phyloP scores from a whole-genome alignment of 2,329 filamentous ascomycete species.

The Fusarium brevicatenulatum region DNA sequence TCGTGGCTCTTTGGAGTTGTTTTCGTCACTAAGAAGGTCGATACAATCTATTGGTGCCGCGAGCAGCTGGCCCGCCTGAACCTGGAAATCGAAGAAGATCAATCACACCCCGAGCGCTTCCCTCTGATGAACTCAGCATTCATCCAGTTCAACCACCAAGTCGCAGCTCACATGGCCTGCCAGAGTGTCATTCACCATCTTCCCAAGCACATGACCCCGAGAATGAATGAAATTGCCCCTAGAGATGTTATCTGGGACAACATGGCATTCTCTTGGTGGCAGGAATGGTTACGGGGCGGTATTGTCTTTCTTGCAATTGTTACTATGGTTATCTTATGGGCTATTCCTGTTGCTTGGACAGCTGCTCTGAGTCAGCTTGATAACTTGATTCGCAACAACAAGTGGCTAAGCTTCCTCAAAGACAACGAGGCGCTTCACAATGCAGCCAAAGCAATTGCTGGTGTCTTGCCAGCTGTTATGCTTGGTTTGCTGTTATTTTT shows the following conservation, averaged over 20 bases:
- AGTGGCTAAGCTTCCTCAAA: constrained; percentile 54
- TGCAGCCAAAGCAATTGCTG: constrained; percentile 70
- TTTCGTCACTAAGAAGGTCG: constrained; percentile 86
- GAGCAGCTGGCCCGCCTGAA: constrained; percentile 88
- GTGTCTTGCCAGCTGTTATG: constrained; percentile 84
- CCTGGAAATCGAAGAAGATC: constrained; percentile 89
- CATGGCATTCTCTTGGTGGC: constrained; percentile 96
- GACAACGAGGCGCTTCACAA: too few relatives aligned
- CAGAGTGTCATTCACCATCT: constrained; percentile 91
- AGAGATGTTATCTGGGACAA: constrained; percentile 97
- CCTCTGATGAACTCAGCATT: constrained; percentile 97
- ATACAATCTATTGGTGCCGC: constrained; percentile 92
- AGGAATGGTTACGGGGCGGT: constrained; percentile 78
- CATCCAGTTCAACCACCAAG: constrained; percentile 97
- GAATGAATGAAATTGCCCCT: constrained; percentile 92
- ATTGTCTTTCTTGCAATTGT: constrained; percentile 72
- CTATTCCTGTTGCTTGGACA: constrained; percentile 89
- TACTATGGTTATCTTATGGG: constrained; percentile 88
- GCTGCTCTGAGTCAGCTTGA: constrained; percentile 83
- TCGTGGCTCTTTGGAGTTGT: constrained; percentile 79
- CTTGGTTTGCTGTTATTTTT: constrained; percentile 82
- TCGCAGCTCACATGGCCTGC: constrained; percentile 97
- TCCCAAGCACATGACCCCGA: constrained; percentile 91
- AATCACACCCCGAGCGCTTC: constrained; percentile 84
- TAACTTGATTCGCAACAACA: constrained; percentile 70